Evolutionary conservation across 179 eudicot species (phyloP), one percentile per base, ranked within the genome.

Genomic region (Camellia oleifera): DNA sequence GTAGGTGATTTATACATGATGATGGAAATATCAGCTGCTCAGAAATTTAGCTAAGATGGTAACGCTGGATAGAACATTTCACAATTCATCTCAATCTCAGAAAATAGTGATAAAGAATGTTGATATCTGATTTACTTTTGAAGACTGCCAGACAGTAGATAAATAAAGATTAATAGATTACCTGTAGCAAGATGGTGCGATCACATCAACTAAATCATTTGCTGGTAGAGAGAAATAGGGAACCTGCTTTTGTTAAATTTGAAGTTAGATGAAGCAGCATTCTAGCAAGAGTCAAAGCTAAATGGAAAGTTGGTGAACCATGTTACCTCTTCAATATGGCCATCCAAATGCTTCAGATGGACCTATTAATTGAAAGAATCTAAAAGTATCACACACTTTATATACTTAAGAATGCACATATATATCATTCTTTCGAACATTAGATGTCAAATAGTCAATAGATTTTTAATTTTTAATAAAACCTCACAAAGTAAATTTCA

Each of bases 181-280:
- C 99, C 99, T 95, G 83, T 95, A 95, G 87, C 99, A 95, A 74
- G 99, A 95, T 67, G 99, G 99, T 15, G 99, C 99, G 81, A 95
- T 95, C 81, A 95, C 99, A 87, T 95, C 99, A 77, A 93, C 95
- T 80, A 95, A 87, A 62, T 95, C 97, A 76, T 94, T 94, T 76
- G 99, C 99, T 83, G 99, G 99, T 78, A 95, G 88, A 83, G 88
- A 88, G 89, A 95, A 95, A 89, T 94, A 95, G 62, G 99, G 99
- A 81, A 95, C 98, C 99, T 95, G 97, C 77, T 81, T 83, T 81
- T 78, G 79, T 82, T 46, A 77, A 79, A 63, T 54, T 26, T 80
- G 71, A 54, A 50, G 56, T 32, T 80, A 72, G 75, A 85, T 82
- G 70, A 56, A 85, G 78, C 82, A 79, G 73, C 54, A 68, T 32